A percentile compares a stretch with the other conserved stretches of the same genome.
Evolutionary conservation across 2,329 filamentous ascomycete species (phyloP).

Genomic region (Dichotomopilus funicola): DNA sequence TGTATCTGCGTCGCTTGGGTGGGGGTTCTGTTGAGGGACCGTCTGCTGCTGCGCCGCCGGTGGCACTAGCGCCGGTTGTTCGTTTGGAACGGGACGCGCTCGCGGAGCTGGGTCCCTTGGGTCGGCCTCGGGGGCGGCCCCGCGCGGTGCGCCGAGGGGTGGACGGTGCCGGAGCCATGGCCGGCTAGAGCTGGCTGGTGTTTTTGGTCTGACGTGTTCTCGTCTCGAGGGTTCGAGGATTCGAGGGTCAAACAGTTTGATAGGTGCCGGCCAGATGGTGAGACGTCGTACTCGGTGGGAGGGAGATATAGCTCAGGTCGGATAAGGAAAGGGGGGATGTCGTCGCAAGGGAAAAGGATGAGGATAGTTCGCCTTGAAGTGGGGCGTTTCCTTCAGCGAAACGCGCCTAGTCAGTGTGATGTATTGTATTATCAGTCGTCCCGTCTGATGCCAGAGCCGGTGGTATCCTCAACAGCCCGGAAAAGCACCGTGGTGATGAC

Average conservation of each 20-base stretch:
- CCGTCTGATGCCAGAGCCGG: slow-evolving; percentile 8
- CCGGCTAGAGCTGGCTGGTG: background rate
- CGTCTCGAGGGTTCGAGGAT: too few relatives aligned
- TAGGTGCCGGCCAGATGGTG: background rate
- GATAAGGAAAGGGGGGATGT: slow-evolving; percentile 1
- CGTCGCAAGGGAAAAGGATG: too few relatives aligned
- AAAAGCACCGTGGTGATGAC: slow-evolving; percentile 14
- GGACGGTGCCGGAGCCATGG: slow-evolving; percentile 30
- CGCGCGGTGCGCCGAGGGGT: slow-evolving; percentile 38
- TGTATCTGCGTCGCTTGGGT: slow-evolving; percentile 67
- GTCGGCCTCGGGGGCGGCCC: slow-evolving; percentile 42
- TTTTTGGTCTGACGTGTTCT: too few relatives aligned
- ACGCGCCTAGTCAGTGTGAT: slow-evolving; percentile 12
- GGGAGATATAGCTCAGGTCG: background rate
- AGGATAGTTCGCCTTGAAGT: too few relatives aligned
- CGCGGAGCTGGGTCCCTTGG: slow-evolving; percentile 28
- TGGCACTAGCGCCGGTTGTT: background rate
- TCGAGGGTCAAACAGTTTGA: background rate
- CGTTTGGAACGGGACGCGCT: slow-evolving; percentile 30
- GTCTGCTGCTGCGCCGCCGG: slow-evolving; percentile 16
- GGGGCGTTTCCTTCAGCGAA: slow-evolving; percentile 11
- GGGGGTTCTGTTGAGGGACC: slow-evolving; percentile 51
- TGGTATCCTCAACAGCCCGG: slow-evolving; percentile 11
- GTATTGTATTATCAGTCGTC: slow-evolving; percentile 5
- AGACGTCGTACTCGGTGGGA: background rate